These are phyloP conservation scores for Gracilaria gracilis DNA, from an alignment of 23 red algal species.

Conservation along the genomic window DNA sequence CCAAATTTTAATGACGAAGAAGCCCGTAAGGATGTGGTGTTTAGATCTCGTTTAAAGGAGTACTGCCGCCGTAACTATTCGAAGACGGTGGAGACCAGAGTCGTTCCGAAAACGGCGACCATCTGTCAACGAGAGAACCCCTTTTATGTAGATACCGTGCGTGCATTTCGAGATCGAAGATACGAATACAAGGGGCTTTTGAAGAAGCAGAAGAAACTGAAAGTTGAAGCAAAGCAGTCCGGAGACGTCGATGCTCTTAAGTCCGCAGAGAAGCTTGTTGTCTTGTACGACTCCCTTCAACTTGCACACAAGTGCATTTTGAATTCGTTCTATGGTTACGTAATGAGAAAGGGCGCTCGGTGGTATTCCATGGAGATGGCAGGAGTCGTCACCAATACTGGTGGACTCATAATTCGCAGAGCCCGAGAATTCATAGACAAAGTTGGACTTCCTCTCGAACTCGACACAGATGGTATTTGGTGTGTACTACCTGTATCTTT, in stretches of 20 bases:
- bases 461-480: conserved; percentile 99
- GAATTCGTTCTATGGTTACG: conserved; percentile 99
- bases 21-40: conserved; percentile 58
- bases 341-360: conserved; percentile 93
- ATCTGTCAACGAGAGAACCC: conserved; percentile 98
- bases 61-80: conserved; percentile 87
- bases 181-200: conserved; percentile 98
- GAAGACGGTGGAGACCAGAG: conserved; percentile 63
- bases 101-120: conserved; percentile 74
- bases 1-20: conserved; percentile 71
- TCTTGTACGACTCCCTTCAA: conserved; percentile 97
- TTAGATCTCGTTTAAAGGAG: conserved; percentile 80
- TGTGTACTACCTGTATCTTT: conserved; percentile 90
- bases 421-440: conserved; percentile 95
- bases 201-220: conserved; percentile 84
- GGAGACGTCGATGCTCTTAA: conserved; percentile 57
- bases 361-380: conserved; percentile 99
- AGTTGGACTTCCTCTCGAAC: conserved; percentile 92
- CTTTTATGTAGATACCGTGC: conserved; percentile 98
- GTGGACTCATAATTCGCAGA: conserved; percentile 88
- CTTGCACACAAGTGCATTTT: conserved; percentile 99
- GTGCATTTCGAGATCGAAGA: conserved; percentile 94
- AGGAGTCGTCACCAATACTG: conserved; percentile 97
- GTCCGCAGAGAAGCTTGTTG: conserved; percentile 77
- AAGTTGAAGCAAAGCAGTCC: conserved; percentile 47